Evolutionary conservation across 225 moss, liverwort and hornwort species (phyloP), one percentile per base, ranked within the genome.

Genomic region (Pseudoscleropodium purum): DNA sequence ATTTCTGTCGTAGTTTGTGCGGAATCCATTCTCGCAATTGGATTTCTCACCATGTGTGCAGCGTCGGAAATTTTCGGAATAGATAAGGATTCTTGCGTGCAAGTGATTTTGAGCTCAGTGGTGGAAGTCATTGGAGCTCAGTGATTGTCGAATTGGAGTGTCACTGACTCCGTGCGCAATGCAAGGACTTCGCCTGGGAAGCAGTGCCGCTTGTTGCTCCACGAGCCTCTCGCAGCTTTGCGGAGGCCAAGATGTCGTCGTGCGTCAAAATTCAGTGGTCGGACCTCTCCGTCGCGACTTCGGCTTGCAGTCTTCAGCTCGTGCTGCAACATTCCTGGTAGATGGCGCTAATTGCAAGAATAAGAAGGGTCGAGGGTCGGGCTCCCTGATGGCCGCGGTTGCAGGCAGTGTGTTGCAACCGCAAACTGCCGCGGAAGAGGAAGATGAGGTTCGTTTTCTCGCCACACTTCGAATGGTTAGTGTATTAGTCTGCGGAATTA

Each of bases 171-270:
- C 51, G n/a, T 25, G 84, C 34, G n/a, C 89, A 82, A 92, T 92
- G 92, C 92, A 91, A 87, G 92, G 92, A 65, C 89, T 92, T 60
- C 77, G 72, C 27, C 49, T 87, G 36, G 89, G 89, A 83, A 70
- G 64, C 25, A 75, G 90, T 66, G 84, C 85, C 45, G 88, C 84
- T 39, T 92, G 92, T 75, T 76, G 88, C 81, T 59, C 77, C 45
- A 67, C 85, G 47, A 68, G 67, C 54, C 34, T 92, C 82, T 31
- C 84, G 29, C 91, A 87, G 78, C 65, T 51, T 63, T 63, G 86
- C 33, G 89, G 74, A 61, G 85, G 75, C 19, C 84, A 54, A 30
- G 84, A 74, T 76, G 79, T 79, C 43, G 27, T 76, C 19, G 62
- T 33, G 26, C 85, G 81, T 56, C 84, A 54, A 83, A 90, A 63